phyloP scores from a whole-genome alignment of 75 land plant species.

The Selaginella tamariscina region DNA sequence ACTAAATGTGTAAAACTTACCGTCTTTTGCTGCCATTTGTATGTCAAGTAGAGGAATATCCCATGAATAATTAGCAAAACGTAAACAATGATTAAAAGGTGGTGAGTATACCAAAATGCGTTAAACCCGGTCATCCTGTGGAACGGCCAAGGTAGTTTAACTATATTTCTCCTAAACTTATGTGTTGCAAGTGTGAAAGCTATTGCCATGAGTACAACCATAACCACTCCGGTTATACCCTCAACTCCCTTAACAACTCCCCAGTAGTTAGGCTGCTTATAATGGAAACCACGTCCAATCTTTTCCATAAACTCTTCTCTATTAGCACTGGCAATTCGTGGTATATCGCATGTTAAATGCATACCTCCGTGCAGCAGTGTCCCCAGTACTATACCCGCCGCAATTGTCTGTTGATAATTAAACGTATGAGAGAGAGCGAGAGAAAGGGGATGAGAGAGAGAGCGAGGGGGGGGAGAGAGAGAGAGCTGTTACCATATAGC shows the following conservation, averaged over 20 bases:
- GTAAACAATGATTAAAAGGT: conserved; percentile 3
- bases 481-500: not conserved
- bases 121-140: conserved; percentile 3
- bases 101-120: conserved; percentile 5
- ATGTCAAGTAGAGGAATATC: conserved; percentile 4
- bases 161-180: not conserved
- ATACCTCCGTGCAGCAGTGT: conserved; percentile 12
- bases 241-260: conserved; percentile 5
- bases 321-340: conserved; percentile 23
- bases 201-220: conserved; percentile 8
- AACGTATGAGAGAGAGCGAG: not conserved
- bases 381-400: conserved; percentile 37
- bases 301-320: conserved; percentile 22
- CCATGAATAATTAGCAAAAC: conserved; percentile 4
- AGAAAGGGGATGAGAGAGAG: too few relatives aligned
- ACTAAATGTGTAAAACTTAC: not conserved
- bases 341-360: conserved; percentile 11
- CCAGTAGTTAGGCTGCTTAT: conserved; percentile 4
- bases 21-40: conserved; percentile 9
- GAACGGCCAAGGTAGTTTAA: conserved; percentile 10
- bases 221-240: not conserved
- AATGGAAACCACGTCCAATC: conserved; percentile 9
- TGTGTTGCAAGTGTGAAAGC: conserved; percentile 9
- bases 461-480: not conserved
- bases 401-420: conserved; percentile 29